Evolutionary conservation across 768 basidiomycete species (phyloP), one percentile per base, ranked within the genome.

Genomic region (Tylopilus sp.): DNA sequence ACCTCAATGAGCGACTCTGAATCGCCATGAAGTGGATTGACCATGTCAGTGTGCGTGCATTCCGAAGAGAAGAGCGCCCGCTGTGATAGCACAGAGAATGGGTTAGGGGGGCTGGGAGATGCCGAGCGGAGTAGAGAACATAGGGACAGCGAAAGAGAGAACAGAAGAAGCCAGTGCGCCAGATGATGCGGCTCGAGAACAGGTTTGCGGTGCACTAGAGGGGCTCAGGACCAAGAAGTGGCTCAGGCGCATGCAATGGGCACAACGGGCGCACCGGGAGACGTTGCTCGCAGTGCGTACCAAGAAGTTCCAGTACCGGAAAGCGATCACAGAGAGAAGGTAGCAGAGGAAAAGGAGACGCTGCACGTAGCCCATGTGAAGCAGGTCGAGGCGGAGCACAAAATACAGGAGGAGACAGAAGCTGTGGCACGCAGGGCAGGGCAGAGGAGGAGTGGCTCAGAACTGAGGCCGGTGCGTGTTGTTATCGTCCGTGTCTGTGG

Each of bases 21-120:
- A 81, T 95, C 57, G 79, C 86, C 40, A 67, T 84, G 33, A 98
- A 98, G 73, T 87, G 94, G 21, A 81, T 98, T 59, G 97, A 98
- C 65, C 95, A 99, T 71, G 68, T 89, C 67, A n/a, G n/a, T n/a
- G 95, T 98, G 71, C 91, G 94, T 47, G 94, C 94, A 1, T 90
- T 86, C 72, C 87, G 95, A 58, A 92, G 93, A 69, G 94, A 93
- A 44, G 95, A 98, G 66, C 80, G 85, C 7, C 88, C 94, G 0
- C 76, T 98, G 4, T 78, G n/a, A n/a, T 98, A 40, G 80, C 78
- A 1, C 75, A 88, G 58, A 88, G 40, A n/a, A n/a, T n/a, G n/a
- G n/a, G n/a, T n/a, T n/a, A n/a, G n/a, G n/a, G n/a, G n/a, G n/a
- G n/a, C n/a, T n/a, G n/a, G n/a, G n/a, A n/a, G n/a, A n/a, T n/a